phyloP scores from a whole-genome alignment of 2,329 filamentous ascomycete genomes.

The Lachnellula hyalina region DNA sequence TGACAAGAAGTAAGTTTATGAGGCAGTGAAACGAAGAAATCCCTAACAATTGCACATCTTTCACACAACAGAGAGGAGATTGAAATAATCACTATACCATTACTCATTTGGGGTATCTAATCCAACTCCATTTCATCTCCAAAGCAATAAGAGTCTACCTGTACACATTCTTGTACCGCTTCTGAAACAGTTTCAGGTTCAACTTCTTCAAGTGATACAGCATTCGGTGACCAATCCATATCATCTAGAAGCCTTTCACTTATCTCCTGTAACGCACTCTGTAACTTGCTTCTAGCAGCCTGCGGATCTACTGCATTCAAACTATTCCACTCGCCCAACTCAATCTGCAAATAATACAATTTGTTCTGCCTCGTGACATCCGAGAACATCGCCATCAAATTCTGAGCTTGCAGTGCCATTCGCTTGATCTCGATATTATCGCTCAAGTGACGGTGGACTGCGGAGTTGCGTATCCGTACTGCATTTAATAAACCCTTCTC shows the following conservation, averaged over 20 bases:
- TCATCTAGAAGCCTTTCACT: slow-evolving; percentile 27
- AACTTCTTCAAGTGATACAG: slow-evolving; percentile 26
- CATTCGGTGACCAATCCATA: slow-evolving; percentile 32
- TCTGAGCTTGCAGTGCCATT: slow-evolving; percentile 25
- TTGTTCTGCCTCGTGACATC: slow-evolving; percentile 25
- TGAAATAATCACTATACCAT: no score
- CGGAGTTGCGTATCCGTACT: slow-evolving; percentile 27
- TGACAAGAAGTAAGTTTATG: no score
- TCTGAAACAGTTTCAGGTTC: background rate
- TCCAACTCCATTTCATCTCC: slow-evolving; percentile 27
- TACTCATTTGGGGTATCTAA: background rate
- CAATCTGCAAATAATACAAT: slow-evolving; percentile 20
- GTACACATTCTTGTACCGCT: background rate
- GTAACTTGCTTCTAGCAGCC: slow-evolving; percentile 19
- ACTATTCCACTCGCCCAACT: slow-evolving; percentile 25
- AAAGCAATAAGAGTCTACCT: slow-evolving; percentile 3
- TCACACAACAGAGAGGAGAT: no score
- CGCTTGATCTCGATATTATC: slow-evolving; percentile 24
- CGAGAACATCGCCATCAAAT: slow-evolving; percentile 28
- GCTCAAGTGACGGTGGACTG: slow-evolving; percentile 28
- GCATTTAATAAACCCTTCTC: slow-evolving; percentile 22
- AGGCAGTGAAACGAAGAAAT: no score
- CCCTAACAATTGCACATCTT: no score
- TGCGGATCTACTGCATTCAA: slow-evolving; percentile 11
- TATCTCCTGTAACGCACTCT: slow-evolving; percentile 25